Percentiles rank a stretch among this genome's conserved stretches.
phyloP scores from a whole-genome alignment of 164 flowering plant genomes.

The Kalanchoe fedtschenkoi region DNA sequence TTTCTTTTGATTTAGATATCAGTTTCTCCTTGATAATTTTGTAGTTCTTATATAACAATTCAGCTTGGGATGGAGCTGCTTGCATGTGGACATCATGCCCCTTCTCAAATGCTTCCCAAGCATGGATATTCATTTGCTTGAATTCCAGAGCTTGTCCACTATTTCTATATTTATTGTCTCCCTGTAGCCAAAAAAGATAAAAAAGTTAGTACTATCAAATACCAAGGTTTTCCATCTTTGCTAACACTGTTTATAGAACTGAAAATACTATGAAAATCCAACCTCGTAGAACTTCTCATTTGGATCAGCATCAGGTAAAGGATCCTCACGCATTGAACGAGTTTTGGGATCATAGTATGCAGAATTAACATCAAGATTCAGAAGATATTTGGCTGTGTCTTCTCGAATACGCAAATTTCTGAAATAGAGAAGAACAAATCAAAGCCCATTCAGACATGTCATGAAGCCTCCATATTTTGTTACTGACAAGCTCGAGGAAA shows the following conservation, averaged over 20 bases:
- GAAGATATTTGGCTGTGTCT: constrained; percentile 82
- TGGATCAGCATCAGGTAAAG: constrained; percentile 86
- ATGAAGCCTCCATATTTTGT: too few species aligned
- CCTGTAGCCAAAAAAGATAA: constrained; percentile 25
- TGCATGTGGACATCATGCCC: constrained; percentile 84
- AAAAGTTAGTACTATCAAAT: background rate
- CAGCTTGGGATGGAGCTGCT: constrained; percentile 85
- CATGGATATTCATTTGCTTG: constrained; percentile 60
- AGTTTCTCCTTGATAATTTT: constrained; percentile 53
- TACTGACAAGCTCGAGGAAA: too few species aligned
- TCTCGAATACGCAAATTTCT: constrained; percentile 92
- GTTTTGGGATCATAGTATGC: constrained; percentile 89
- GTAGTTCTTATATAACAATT: constrained; percentile 44
- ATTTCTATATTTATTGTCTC: constrained; percentile 57
- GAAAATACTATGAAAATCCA: too few species aligned
- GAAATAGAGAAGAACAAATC: background rate
- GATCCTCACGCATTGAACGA: constrained; percentile 93
- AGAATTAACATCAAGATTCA: constrained; percentile 87
- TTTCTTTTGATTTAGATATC: constrained; percentile 46
- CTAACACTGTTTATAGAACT: too few species aligned
- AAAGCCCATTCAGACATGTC: too few species aligned
- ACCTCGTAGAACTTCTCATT: constrained; percentile 72
- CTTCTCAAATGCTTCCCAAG: constrained; percentile 75
- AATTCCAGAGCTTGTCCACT: constrained; percentile 80
- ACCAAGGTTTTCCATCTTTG: too few species aligned